Evolutionary conservation across 2,329 filamentous ascomycete species (phyloP), one percentile per base, ranked within the genome.

Genomic region (Penicillium nordicum): DNA sequence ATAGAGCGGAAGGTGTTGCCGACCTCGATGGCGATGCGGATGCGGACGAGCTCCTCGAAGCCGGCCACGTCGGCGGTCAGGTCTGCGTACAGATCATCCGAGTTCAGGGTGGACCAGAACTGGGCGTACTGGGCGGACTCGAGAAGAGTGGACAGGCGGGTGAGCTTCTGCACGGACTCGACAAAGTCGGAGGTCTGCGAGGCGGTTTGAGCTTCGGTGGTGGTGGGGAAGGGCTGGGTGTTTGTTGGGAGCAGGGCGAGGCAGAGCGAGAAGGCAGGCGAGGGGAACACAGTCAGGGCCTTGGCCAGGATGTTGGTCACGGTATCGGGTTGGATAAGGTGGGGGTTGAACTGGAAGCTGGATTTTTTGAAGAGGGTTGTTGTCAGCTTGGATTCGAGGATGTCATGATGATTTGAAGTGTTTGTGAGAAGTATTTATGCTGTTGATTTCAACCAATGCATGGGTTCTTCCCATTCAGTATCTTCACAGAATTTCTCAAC

Each of bases 301-400:
- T 97, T 99, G 82, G 96, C 92, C 75, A 99, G 91, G 80, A 97
- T 89, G 84, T 97, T 97, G 82, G 94, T 97, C 77, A 94, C 92
- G 72, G 93, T 91, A 78, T 99, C 94, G 73, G 96, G 90, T 81
- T 94, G 93, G 73, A 92, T 87, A 68, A 96, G 90, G 82, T 97
- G 92, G 50, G 94, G 94, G 85, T 99, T 99, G 81, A 99, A 96
- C 81, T 99, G 95, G 84, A 99, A 99, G 64, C 94, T 99, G 68
- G 48, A 52, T 43, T 46, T 43, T 42, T 40, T n/a, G 14, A 18
- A 49, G 25, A 27, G 36, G 27, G 41, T 4, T 40, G 18, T 25
- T 42, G 53, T 64, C 53, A 64, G 63, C 47, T n/a, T 25, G 32
- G 23, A 11, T 34, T 44, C 41, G 29, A 14, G 11, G 11, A 27